phyloP scores from a whole-genome alignment of 1,284 basidiomycete genomes.

The Ceratobasidium sp. region DNA sequence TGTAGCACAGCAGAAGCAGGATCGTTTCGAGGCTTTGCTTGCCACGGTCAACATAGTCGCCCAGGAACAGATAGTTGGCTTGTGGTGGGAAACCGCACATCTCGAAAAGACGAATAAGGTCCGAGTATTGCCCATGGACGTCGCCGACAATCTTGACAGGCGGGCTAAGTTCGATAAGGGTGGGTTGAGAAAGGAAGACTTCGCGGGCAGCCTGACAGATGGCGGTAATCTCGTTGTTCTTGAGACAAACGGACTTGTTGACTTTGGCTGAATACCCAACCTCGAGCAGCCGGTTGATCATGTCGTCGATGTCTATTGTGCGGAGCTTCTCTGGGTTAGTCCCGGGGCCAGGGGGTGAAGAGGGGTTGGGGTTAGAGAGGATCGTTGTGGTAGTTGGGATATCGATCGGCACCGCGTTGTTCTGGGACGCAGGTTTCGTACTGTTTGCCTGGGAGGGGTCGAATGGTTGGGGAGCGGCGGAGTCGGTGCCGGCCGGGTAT shows the following conservation, averaged over 20 bases:
- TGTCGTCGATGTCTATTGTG: conserved; percentile 95
- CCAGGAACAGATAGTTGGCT: conserved; percentile 98
- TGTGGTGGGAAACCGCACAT: conserved; percentile 99
- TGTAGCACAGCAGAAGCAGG: conserved; percentile 95
- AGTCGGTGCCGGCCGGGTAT: conserved; percentile 21
- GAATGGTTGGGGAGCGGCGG: background rate
- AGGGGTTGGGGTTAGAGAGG: conserved; percentile 65
- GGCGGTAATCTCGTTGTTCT: conserved; percentile 95
- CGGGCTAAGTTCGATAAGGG: conserved; percentile 95
- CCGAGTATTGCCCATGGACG: conserved; percentile 98
- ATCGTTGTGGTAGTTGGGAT: conserved; percentile 79
- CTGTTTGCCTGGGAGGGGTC: conserved; percentile 53
- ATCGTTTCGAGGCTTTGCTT: conserved; percentile 99
- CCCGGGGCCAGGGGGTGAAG: conserved; percentile 39
- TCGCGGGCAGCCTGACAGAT: conserved; percentile 98
- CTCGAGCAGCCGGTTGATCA: conserved; percentile 96
- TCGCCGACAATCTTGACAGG: conserved; percentile 99
- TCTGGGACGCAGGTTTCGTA: conserved; percentile 55
- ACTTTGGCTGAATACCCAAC: conserved; percentile 99
- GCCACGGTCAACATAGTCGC: conserved; percentile 98
- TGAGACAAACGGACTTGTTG: conserved; percentile 94
- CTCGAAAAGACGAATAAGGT: conserved; percentile 97
- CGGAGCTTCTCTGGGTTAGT: conserved; percentile 59
- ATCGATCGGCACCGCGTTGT: conserved; percentile 66
- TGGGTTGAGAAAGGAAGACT: conserved; percentile 96